phyloP scores from a whole-genome alignment of 2,329 filamentous ascomycete species.

The Aspergillus piperis region DNA sequence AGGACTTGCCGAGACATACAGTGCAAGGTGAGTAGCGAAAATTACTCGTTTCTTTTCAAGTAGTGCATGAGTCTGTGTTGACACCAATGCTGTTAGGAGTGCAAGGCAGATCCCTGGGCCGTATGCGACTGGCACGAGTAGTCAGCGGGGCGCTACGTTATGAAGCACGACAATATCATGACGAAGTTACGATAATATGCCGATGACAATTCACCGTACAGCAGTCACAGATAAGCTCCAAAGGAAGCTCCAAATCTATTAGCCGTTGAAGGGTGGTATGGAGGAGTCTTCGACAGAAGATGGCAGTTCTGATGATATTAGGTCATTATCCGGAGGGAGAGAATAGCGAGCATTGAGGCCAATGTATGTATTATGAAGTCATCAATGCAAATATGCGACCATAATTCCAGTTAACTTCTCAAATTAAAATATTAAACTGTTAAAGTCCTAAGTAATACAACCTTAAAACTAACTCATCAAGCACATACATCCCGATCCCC shows the following conservation, averaged over 20 bases:
- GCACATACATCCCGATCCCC: background rate
- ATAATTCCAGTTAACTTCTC: background rate
- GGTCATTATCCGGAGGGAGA: background rate
- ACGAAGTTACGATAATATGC: conserved; percentile 1
- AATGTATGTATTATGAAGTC: background rate
- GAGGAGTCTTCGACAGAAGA: background rate
- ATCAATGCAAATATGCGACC: background rate
- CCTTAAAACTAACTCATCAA: background rate
- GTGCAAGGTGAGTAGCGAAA: conserved; percentile 30
- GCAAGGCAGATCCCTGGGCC: conserved; percentile 36
- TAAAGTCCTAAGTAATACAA: background rate
- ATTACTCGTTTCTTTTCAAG: background rate
- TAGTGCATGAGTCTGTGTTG: background rate
- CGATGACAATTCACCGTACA: no score
- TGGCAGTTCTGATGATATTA: background rate
- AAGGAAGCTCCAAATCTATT: no score
- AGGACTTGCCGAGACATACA: conserved; percentile 36
- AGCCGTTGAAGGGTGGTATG: no score
- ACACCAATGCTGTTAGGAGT: conserved; percentile 25
- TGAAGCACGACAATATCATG: conserved; percentile 22
- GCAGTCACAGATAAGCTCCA: no score
- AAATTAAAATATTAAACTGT: background rate
- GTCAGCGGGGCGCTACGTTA: conserved; percentile 18
- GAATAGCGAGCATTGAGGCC: background rate
- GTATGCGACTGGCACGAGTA: conserved; percentile 37